Evolutionary conservation across 2,329 filamentous ascomycete species (phyloP), one percentile per base, ranked within the genome.

Genomic region (Penicillium sp.): DNA sequence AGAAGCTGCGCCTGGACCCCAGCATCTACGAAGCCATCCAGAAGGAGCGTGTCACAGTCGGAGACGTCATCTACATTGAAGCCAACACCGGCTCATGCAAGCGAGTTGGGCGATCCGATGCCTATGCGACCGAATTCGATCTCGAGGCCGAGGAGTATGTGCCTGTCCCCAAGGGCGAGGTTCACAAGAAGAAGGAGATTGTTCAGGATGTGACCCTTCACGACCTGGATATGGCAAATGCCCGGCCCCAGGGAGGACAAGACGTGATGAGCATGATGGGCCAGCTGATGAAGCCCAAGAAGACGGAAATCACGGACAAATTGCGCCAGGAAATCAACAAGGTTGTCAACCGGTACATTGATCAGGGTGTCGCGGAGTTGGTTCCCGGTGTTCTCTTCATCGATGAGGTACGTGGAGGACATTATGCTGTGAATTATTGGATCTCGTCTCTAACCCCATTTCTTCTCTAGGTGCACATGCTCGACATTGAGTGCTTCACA

Each of bases 221-320:
- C 76, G 94, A 99, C 73, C 82, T 99, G 56, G 94, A 99, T 72
- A 89, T 97, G 62, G 94, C 94, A 64, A 99, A 99, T 71, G 90
- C 94, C 15, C 84, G 93, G 69, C 94, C 94, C 5, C 92, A 97
- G 80, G 94, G 94, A 53, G 94, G 94, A 45, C 94, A 99, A 81
- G 94, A 99, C 76, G 96, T 99, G 66, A 97, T 99, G 93, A 97
- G 93, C 81, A 97, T 99, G 94, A 97, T 99, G 93, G 94, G 94
- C 69, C 94, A 99, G 78, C 80, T 99, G 71, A 97, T 97, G 92
- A 97, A 97, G 84, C 94, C 94, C 61, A 95, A 95, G 82, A 97
- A 97, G 87, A 99, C 94, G 6, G 94, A 99, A 76, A 97, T 99
- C 71, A 99, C 94, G 31, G 94, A 99, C 78, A 99, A 99, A 81